Base-by-base conservation (phyloP, 192 early-diverging fungal genomes). In the Pilobolus umbonatus region DNA sequence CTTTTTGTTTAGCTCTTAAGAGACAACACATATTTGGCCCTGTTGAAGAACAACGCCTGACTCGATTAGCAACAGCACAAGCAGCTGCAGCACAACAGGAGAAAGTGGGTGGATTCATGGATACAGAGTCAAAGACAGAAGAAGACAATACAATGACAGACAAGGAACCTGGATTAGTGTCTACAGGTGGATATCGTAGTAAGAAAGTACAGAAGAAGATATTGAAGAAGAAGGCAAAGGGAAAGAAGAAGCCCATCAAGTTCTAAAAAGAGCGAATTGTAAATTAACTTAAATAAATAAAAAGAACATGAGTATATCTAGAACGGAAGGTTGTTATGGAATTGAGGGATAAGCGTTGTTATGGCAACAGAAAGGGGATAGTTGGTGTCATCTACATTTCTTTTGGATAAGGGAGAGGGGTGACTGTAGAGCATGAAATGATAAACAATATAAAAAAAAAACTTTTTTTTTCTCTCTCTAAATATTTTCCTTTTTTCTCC, bases 21-120 rank as follows among this genome's bases (percentile, higher is more conserved):
- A 79, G 82, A 53, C 65, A 79, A 38, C 62, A 52, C 6, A 45
- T 85, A 25, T 85, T 81, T 40, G 67, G 66, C 34, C 75, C 80
- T 47, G 76, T 81, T 30, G 81, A 83, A 50, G 71, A 71, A 56
- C 73, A 72, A 19, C 78, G 80, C 43, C 52, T 74, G 4, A 60
- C 62, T 26, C 71, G 82, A 46, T 54, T 82, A 25, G 71, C 71
- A 12, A 56, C 49, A 24, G 56, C 53, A 42, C 71, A 73, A 51
- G 57, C 60, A 21, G 66, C 57, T 22, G 67, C 67, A 5, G 64
- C 62, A 15, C 48, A 56, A 2, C 57, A 62, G 6, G 40, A 48
- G 35, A 67, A 53, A 17, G 54, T 66, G 4, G 49, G 61, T 29
- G 55, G 29, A 39, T 24, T 34, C 25, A 35, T 57, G 48, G 60